Evolutionary conservation across 169 alveolate genomes (phyloP), one percentile per base, ranked within the genome.

Genomic region (Plasmodium gaboni): DNA sequence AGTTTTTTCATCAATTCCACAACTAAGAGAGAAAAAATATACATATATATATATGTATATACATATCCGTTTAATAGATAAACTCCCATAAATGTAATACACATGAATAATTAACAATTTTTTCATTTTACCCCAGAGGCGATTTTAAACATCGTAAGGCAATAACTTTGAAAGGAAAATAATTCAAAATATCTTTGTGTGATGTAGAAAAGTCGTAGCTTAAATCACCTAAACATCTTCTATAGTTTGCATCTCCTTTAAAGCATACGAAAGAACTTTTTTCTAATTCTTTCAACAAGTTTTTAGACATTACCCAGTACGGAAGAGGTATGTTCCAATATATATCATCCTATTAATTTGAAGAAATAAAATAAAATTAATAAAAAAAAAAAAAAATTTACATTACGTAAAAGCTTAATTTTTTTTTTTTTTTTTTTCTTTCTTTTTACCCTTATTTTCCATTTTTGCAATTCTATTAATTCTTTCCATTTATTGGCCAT

Each of bases 241-340:
- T 68, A 51, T 78, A 78, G 67, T 78, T 78, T 53, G 89, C 89
- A 42, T 78, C 89, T 12, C 89, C 89, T 44, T 78, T 78, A 59
- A 78, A 78, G 19, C 74, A 78, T 10, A 78, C 89, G 26, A 78
- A 78, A 24, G 57, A 48, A 57, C 78, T 78, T 65, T 51, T 26
- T 78, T 78, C 26, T 19, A 78, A 28, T 24, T 78, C 89, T 6
- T 78, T 70, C 32, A 78, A 55, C 42, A 78, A 59, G 5, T 13
- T 69, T 32, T 63, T 78, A 2, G 89, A 68, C 68, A 78, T 64
- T 44, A 78, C 46, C 89, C 89, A 78, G 17, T 78, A 78, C 38
- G 89, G 89, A 12, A 78, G 70, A 9, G 89, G 89, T 1, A 78
- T 22, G 46, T 78, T 78, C 89, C 89, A 78, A 61, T 78, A 78